phyloP scores from a whole-genome alignment of 2,329 filamentous ascomycete species.

The Juglanconis sp. region DNA sequence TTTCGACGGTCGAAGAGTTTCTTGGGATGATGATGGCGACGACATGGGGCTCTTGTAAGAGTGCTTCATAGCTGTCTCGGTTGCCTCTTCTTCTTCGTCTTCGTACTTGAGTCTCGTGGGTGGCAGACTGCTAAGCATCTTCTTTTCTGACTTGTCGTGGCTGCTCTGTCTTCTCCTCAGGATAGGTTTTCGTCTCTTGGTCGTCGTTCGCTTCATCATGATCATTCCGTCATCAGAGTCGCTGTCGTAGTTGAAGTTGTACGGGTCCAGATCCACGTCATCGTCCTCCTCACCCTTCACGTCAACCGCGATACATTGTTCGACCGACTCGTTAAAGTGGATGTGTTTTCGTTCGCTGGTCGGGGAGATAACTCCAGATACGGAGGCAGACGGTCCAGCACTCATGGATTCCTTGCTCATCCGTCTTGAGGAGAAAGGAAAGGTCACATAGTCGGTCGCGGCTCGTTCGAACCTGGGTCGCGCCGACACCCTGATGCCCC shows the following conservation, averaged over 20 bases:
- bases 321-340: constrained; percentile 93
- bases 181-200: constrained; percentile 52
- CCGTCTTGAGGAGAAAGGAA: constrained; percentile 59
- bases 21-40: constrained; percentile 77
- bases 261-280: constrained; percentile 48
- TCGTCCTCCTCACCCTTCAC: constrained; percentile 76
- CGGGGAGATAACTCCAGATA: constrained; percentile 66
- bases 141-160: constrained; percentile 57
- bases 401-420: constrained; percentile 62
- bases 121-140: constrained; percentile 83
- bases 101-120: constrained; percentile 85
- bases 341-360: constrained; percentile 77
- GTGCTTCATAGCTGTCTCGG: constrained; percentile 61
- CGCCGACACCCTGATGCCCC: constrained; percentile 41
- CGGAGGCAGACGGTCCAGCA: constrained; percentile 62
- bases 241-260: constrained; percentile 46
- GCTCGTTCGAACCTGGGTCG: constrained; percentile 59
- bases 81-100: constrained; percentile 69
- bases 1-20: constrained; percentile 72
- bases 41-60: constrained; percentile 51
- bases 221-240: constrained; percentile 75
- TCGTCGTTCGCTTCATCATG: constrained; percentile 72
- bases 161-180: constrained; percentile 45
- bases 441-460: constrained; percentile 66
- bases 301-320: constrained; percentile 93